Percentiles rank a stretch among this genome's conserved stretches.
phyloP scores from a whole-genome alignment of 2,329 filamentous ascomycete genomes.

The Fusarium xylarioides region DNA sequence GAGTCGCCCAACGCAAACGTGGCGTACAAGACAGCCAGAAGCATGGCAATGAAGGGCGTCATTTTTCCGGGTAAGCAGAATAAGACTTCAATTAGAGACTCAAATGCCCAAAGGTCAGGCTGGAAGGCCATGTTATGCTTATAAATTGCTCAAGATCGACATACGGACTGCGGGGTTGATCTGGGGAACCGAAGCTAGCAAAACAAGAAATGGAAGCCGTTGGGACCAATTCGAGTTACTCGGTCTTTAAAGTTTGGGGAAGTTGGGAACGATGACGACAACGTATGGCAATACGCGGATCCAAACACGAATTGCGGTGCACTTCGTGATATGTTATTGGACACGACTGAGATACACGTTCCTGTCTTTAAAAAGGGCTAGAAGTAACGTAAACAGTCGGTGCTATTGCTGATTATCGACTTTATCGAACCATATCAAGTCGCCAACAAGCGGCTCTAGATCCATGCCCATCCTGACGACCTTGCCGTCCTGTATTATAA shows the following conservation, averaged over 20 bases:
- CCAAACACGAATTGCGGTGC: not conserved
- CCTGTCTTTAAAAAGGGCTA: not conserved
- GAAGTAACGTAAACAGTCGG: accelerated
- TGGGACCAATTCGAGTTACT: not conserved
- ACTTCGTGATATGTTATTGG: accelerated
- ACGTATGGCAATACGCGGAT: not conserved
- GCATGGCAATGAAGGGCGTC: not conserved
- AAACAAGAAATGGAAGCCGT: conserved; percentile 3
- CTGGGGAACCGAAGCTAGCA: not conserved
- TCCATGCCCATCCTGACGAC: conserved; percentile 29
- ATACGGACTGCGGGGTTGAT: conserved; percentile 5
- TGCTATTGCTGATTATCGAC: not conserved
- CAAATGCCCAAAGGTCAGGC: not conserved
- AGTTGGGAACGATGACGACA: conserved; percentile 9
- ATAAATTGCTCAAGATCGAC: conserved; percentile 1
- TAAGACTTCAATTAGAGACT: not conserved
- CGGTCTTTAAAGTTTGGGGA: not conserved
- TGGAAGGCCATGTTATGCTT: not conserved
- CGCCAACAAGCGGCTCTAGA: conserved; percentile 23
- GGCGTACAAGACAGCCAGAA: not conserved
- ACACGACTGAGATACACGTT: not conserved
- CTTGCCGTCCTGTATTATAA: conserved; percentile 22
- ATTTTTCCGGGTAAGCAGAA: not conserved
- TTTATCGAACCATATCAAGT: conserved; percentile 37
- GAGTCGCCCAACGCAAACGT: not conserved